Base-by-base conservation (phyloP, 495 filamentous ascomycete genomes). In the Jackrogersella multiformis region DNA sequence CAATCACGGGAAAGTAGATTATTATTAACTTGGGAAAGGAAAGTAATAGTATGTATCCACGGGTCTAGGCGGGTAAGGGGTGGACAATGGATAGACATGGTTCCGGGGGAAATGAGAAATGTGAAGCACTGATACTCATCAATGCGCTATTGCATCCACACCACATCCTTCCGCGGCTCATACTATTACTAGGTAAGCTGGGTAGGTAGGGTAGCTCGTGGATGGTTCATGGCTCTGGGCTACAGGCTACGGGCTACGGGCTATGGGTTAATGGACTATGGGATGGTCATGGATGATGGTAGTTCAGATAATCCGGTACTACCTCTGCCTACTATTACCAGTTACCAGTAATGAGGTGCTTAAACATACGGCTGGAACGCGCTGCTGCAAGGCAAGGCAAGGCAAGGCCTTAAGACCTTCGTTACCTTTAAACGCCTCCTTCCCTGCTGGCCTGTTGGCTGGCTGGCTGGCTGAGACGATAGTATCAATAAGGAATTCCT, bases 91-190 rank as follows among this genome's bases (percentile, higher is more conserved):
- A 51, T 53, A 66, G 61, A 62, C 69, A 72, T 63, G 70, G 73
- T 75, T 69, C 73, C 64, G 67, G 73, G 70, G 73, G 64, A 71
- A 73, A 66, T 49, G 52, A 57, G 61, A 49, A 51, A 64, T 63
- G 56, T 67, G 63, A 71, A 71, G 68, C 64, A 68, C 61, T 67
- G 53, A 71, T 62, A 58, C 58, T 67, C 45, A 49, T 71, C 68
- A 71, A 62, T 71, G 68, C 68, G 62, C 68, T 71, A 71, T 71
- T 71, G 68, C 62, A 67, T 63, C 68, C 68, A 71, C 68, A 71
- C 68, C 68, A 66, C 68, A 71, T 71, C 68, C 68, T 71, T 71
- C 68, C 68, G 67, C 61, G 67, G 67, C 61, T 64, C 66, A 55
- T 55, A 26, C 20, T n/a, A n/a, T n/a, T n/a, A n/a, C n/a, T n/a